Base-by-base conservation (phyloP, 2,329 filamentous ascomycete species). In the Raffaelea ambrosiae region DNA sequence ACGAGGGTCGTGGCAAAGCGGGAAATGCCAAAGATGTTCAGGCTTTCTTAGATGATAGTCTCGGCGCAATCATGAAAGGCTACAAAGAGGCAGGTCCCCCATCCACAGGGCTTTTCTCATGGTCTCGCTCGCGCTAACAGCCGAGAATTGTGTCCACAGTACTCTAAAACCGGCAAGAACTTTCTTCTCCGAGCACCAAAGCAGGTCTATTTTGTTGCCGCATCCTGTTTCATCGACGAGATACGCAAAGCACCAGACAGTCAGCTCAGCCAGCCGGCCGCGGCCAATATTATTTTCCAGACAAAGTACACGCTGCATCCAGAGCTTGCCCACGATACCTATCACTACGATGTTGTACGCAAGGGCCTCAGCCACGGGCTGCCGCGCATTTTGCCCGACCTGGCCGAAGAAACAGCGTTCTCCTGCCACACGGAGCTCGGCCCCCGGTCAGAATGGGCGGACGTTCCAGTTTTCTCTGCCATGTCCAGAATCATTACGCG, bases 401-500 rank as follows among this genome's bases (percentile, higher is more conserved):
- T 47, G 13, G 45, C 45, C 14, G 40, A 35, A 14, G 45, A 47
- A 26, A 16, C 45, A 5, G 20, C 9, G 5, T 42, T 33, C 20
- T 35, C 39, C 23, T 23, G 35, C 18, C 14, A n/a, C 23, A n/a
- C 36, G 21, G 45, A 47, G 20, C 38, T 47, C 16, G 45, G 45
- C 29, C 14, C 22, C 11, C 39, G 19, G 14, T 16, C 29, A 4
- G 42, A 9, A 14, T 57, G 47, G 23, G 43, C 38, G 3, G 57
- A 57, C 14, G 39, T 53, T 3, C 48, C 51, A 33, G 53, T 60
- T 14, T 64, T 59, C 50, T 55, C 58, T 10, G 49, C 53, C 4
- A 50, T 61, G 53, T 51, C 53, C 8, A 53, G 47, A 31, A 51
- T 64, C 45, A 54, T 63, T 45, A 56, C 55, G 26, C 53, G 51